Evolutionary conservation across 345 rosid genomes (phyloP), one percentile per base, ranked within the genome.

Genomic region (Combretum micranthum): DNA sequence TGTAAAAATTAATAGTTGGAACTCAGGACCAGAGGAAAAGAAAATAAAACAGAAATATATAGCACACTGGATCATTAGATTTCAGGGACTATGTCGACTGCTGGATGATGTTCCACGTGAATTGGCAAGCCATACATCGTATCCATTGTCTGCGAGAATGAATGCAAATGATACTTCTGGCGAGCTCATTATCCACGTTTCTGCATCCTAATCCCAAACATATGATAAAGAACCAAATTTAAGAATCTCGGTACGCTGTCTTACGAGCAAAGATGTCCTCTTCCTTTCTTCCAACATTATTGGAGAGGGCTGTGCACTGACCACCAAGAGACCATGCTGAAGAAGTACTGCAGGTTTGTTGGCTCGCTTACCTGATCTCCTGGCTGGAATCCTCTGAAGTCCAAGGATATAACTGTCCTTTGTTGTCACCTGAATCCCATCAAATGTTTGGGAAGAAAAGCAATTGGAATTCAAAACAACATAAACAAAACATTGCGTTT

Each of bases 371-470:
- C 78, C 72, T 0, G 76, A 67, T 25, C 22, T 47, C 15, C 42
- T 44, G 7, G 20, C 64, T 2, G 74, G 73, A 46, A 77, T 75
- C 64, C 86, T 77, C 68, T 77, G 80, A 20, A 80, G 20, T 50
- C 82, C 60, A 14, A 77, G 78, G 42, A 77, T 75, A 58, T 75
- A 80, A 20, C 85, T 82, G 58, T 80, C 80, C 56, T 77, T 16
- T 11, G 85, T 77, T n/a, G 78, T 73, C 43, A 77, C 82, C 77
- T 77, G 76, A 65, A 60, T 69, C 44, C 17, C 42, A 15, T 20
- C 12, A 42, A 19, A 53, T 8, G 25, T 17, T 4, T 12, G 47
- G 25, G 16, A 18, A 20, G 14, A 19, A 56, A 55, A 37, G 17
- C 16, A 26, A 37, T 16, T 39, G 13, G 22, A 25, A 21, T 47